Percentiles rank a stretch among this genome's conserved stretches.
Evolutionary conservation across 441 rosid genomes (phyloP).

Genomic region (Populus hybrid): DNA sequence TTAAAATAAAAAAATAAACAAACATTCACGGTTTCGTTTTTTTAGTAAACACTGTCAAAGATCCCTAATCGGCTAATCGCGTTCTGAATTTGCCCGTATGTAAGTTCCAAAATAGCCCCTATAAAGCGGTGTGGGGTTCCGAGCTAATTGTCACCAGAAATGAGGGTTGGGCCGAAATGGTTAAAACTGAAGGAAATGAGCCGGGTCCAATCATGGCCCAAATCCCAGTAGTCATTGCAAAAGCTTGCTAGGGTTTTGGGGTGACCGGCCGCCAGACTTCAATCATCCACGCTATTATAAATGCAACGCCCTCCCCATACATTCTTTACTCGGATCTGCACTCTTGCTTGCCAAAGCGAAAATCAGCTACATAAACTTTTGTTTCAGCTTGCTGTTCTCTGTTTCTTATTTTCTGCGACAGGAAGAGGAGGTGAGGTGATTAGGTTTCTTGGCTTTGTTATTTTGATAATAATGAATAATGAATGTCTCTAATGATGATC

Average conservation of each 20-base stretch:
- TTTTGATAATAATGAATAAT: background rate
- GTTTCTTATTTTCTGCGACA: background rate
- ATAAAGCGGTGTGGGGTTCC: background rate
- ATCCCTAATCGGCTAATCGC: no score
- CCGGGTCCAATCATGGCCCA: background rate
- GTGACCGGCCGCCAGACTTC: background rate
- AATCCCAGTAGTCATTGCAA: background rate
- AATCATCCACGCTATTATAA: background rate
- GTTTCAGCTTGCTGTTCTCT: background rate
- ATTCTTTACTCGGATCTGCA: background rate
- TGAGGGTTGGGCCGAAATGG: background rate
- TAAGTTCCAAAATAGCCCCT: no score
- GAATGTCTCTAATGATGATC: slow-evolving; percentile 41
- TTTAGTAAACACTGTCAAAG: no score
- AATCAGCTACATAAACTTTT: background rate
- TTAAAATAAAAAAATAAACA: no score
- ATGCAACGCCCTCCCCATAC: background rate
- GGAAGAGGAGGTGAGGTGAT: no score
- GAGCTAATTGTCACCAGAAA: background rate
- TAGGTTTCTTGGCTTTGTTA: background rate
- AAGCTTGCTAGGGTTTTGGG: slow-evolving; percentile 9
- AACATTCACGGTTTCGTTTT: no score
- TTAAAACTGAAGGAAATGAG: background rate
- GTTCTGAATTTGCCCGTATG: no score
- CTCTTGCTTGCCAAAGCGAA: background rate